These are phyloP conservation scores for Cicer yamashitae DNA, from an alignment of 306 rosid species.

Conservation along the genomic window DNA sequence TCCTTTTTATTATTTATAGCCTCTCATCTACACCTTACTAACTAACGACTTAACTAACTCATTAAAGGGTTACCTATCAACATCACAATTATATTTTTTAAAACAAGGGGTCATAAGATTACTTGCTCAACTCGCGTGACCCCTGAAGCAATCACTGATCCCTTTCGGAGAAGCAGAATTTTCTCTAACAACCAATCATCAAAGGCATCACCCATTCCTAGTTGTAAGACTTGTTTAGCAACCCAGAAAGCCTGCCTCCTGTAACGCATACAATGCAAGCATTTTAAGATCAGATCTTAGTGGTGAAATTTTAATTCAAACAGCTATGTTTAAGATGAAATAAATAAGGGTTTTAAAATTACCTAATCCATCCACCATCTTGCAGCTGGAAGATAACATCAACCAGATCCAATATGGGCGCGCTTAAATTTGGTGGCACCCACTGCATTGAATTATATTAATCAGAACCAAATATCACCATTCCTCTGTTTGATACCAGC, in stretches of 20 bases:
- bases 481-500: constrained; percentile 21
- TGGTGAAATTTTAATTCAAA: constrained; percentile 20
- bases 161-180: constrained; percentile 90
- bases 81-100: constrained; percentile 27
- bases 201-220: constrained; percentile 99
- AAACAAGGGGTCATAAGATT: constrained; percentile 38
- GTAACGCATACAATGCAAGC: constrained; percentile 38
- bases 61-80: not conserved
- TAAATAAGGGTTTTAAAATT: constrained; percentile 32
- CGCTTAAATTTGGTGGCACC: constrained; percentile 95
- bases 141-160: constrained; percentile 85
- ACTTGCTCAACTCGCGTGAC: constrained; percentile 86
- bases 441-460: constrained; percentile 66
- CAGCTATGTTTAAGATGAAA: constrained; percentile 18
- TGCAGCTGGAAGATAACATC: constrained; percentile 95
- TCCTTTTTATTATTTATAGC: not conserved
- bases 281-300: constrained; percentile 38
- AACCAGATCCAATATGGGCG: constrained; percentile 86
- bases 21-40: not conserved
- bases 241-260: constrained; percentile 99
- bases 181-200: constrained; percentile 97
- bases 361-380: constrained; percentile 99
- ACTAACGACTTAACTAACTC: not conserved
- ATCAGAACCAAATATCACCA: constrained; percentile 44
- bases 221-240: constrained; percentile 91